Evolutionary conservation across 2,329 filamentous ascomycete species (phyloP), one percentile per base, ranked within the genome.

Genomic region (Fusarium tanahbumbuense): DNA sequence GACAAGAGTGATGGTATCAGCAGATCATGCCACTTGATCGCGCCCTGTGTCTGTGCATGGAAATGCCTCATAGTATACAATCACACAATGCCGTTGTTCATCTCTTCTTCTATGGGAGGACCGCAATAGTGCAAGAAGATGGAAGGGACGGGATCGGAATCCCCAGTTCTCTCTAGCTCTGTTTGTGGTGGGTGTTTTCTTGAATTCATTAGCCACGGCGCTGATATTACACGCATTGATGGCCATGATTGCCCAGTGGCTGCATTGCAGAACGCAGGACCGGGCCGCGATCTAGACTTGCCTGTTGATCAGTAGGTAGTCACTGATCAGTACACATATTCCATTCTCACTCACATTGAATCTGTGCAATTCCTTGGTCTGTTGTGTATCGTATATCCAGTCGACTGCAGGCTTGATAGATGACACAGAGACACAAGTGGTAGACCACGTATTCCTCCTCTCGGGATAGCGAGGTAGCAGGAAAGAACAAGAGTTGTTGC

Each of bases 21-120:
- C 59, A 66, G 61, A 60, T 54, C 60, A 68, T 68, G 68, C 64
- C 73, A 71, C 67, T 65, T 73, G 67, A 67, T 56, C 60, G 49
- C 56, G 54, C 59, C 49, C 63, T 68, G 44, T 60, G 28, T 46
- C 50, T 56, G 45, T 63, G 60, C 50, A 59, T 47, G 52, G 73
- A 74, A 75, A 75, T 73, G 60, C 73, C 73, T 73, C 73, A 75
- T 67, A 66, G 46, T 58, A 30, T 56, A 20, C 32, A 13, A 13
- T 44, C 56, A 30, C 49, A 20, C 32, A 18, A 13, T 44, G 16
- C n/a, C 52, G 44, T 55, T 41, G 56, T 50, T 61, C 28, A 15
- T 65, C 42, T 52, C 18, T 37, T n/a, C 34, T 37, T n/a, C 18
- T 37, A 37, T 37, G 18, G 34, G 18, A 59, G 20, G 47, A 16